A percentile compares a stretch with the other conserved stretches of the same genome.
phyloP scores from a whole-genome alignment of 1,284 basidiomycete genomes.

The Boletus mariae region DNA sequence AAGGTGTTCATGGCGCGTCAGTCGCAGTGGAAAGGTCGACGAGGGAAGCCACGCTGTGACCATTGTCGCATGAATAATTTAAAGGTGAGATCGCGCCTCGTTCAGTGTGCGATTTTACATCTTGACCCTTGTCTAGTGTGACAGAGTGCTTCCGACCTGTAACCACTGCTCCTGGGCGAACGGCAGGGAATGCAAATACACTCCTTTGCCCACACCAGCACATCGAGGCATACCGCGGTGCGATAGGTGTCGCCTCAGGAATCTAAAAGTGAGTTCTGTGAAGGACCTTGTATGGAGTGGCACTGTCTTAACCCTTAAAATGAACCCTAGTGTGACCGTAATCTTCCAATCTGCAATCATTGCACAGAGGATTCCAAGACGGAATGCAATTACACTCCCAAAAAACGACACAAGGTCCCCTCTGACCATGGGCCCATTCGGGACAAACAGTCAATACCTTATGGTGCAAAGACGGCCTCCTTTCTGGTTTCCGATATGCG shows the following conservation, averaged over 20 bases:
- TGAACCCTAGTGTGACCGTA: slow-evolving; percentile 55
- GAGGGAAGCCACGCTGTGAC: slow-evolving; percentile 70
- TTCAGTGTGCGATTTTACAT: slow-evolving; percentile 5
- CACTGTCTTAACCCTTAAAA: slow-evolving; percentile 7
- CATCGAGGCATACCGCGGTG: slow-evolving; percentile 72
- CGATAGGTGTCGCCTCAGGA: slow-evolving; percentile 60
- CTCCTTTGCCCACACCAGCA: slow-evolving; percentile 66
- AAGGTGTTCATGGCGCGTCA: slow-evolving; percentile 56
- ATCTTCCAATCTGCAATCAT: slow-evolving; percentile 65
- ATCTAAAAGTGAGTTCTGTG: slow-evolving; percentile 53
- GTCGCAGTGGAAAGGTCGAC: slow-evolving; percentile 66
- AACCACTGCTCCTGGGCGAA: slow-evolving; percentile 67
- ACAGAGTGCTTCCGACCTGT: slow-evolving; percentile 65
- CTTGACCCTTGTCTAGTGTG: slow-evolving; percentile 46
- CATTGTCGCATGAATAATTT: slow-evolving; percentile 67
- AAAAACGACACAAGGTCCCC: slow-evolving; percentile 57
- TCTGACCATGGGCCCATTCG: slow-evolving; percentile 41
- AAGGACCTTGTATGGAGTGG: background rate
- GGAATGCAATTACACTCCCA: slow-evolving; percentile 65
- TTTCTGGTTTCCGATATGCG: slow-evolving; percentile 46
- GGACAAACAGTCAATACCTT: slow-evolving; percentile 38
- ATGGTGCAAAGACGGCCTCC: slow-evolving; percentile 48
- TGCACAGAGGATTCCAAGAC: slow-evolving; percentile 49
- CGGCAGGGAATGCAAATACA: slow-evolving; percentile 63
- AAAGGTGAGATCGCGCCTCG: slow-evolving; percentile 45